Evolutionary conservation across 495 filamentous ascomycete genomes (phyloP).

Genomic region (Wilcoxina mikolae): DNA sequence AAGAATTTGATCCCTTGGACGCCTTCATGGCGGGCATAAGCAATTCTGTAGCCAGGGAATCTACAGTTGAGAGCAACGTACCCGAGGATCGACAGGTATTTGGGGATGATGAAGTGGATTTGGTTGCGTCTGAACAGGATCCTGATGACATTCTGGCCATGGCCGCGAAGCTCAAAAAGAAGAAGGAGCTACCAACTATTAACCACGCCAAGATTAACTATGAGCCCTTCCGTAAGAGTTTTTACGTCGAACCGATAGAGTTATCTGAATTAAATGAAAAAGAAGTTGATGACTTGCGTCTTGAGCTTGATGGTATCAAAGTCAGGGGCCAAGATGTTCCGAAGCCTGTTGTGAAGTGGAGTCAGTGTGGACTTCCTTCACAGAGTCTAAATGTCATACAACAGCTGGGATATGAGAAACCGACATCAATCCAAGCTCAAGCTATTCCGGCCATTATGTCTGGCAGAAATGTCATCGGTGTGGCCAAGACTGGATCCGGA

Average conservation of each 20-base stretch:
- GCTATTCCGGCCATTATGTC: constrained; percentile 93
- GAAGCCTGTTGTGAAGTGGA: constrained; percentile 91
- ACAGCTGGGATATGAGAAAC: constrained; percentile 67
- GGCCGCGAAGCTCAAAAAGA: constrained; percentile 76
- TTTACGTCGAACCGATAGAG: constrained; percentile 83
- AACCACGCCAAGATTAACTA: constrained; percentile 77
- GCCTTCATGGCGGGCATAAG: constrained; percentile 82
- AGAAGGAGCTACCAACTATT: constrained; percentile 79
- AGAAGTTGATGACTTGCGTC: constrained; percentile 62
- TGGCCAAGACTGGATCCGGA: constrained; percentile 97
- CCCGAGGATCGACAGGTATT: constrained; percentile 13
- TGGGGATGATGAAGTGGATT: constrained; percentile 55
- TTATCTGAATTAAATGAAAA: constrained; percentile 71
- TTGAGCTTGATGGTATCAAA: constrained; percentile 91
- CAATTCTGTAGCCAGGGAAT: constrained; percentile 34
- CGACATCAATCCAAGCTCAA: constrained; percentile 89
- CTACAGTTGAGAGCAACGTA: constrained; percentile 25
- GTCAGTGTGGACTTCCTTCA: constrained; percentile 76
- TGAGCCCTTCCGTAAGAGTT: constrained; percentile 75
- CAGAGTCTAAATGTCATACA: constrained; percentile 81
- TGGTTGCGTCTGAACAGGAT: constrained; percentile 56
- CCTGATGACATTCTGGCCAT: constrained; percentile 76
- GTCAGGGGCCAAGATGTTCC: constrained; percentile 72
- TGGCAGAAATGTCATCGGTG: constrained; percentile 86
- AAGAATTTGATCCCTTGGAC: constrained; percentile 73